Base-by-base conservation (phyloP, 148 eudicot genomes). In the Hydrangea macrophylla region DNA sequence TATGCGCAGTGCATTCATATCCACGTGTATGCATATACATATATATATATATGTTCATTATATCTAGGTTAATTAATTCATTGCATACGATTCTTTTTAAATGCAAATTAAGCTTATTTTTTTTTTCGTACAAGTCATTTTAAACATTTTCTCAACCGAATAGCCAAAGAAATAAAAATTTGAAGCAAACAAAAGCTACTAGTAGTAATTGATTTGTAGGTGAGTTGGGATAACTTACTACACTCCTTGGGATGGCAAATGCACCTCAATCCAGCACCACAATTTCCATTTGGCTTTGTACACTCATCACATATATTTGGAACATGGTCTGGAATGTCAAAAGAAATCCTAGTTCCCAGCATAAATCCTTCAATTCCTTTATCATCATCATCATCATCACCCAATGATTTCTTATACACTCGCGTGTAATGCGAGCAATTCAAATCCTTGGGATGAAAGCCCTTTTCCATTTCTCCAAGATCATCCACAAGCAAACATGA, bases 301-400 rank as follows among this genome's bases (percentile, higher is more conserved):
- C 80, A 77, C 53, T 77, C 65, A 26, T 77, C 67, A 54, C 80
- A 77, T 17, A 66, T n/a, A 48, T 72, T 72, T n/a, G 80, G 80
- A 0, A 72, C 73, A 50, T 77, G 80, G 42, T 72, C 70, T 0
- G 79, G 75, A 55, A 72, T 31, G 59, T 73, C 81, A 11, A 64
- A 73, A 24, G 74, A 59, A 62, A 73, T 55, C 35, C 70, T 68
- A 1, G 77, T 78, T 5, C 81, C 81, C 15, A 73, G 20, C 62
- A 57, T 48, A 25, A 56, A 60, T 30, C 35, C 22, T 42, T 57
- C 67, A 4, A 37, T 12, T 30, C 35, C 22, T 42, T 57, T 62
- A 4, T 27, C 7, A 30, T 56, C 39, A 2, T 28, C n/a, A 30
- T 56, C 39, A 2, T 28, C 62, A n/a, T 0, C 44, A 23, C 22